Evolutionary conservation across 176 grass and related monocot genomes (phyloP).

Genomic region (Puya raimondii): DNA sequence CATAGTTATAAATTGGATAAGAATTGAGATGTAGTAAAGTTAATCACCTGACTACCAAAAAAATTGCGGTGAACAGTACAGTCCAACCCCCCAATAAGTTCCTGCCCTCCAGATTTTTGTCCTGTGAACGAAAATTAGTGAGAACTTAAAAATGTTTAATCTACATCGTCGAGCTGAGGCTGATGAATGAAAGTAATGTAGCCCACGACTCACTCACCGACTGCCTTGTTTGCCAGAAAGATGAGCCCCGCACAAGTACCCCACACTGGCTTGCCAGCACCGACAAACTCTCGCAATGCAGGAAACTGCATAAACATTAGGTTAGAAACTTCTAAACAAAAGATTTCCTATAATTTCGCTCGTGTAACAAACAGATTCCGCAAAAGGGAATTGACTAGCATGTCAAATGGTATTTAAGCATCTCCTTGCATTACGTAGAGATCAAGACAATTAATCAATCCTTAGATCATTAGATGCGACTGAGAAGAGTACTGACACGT

Average conservation of each 20-base stretch:
- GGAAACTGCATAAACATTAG: slow-evolving; percentile 62
- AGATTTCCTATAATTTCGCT: background rate
- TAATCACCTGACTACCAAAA: slow-evolving; percentile 82
- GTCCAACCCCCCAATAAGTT: slow-evolving; percentile 86
- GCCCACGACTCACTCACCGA: slow-evolving; percentile 37
- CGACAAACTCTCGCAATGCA: slow-evolving; percentile 77
- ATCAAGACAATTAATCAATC: too few relatives aligned
- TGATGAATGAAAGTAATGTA: background rate
- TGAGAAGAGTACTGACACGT: too few relatives aligned
- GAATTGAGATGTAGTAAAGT: background rate
- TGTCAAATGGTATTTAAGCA: too few relatives aligned
- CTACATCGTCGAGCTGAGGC: background rate
- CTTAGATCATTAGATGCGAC: too few relatives aligned
- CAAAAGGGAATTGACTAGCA: slow-evolving; percentile 3
- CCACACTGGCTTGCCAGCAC: slow-evolving; percentile 88
- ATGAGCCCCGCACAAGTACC: slow-evolving; percentile 97
- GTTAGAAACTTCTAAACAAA: slow-evolving; percentile 2
- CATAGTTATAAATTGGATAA: background rate
- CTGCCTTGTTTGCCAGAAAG: slow-evolving; percentile 87
- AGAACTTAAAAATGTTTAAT: background rate
- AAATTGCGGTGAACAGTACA: slow-evolving; percentile 92
- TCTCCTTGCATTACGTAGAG: too few relatives aligned
- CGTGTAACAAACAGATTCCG: background rate
- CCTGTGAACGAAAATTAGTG: slow-evolving; percentile 27
- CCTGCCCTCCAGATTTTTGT: slow-evolving; percentile 76